Conservation (phyloP, 2,329 filamentous ascomycete species). For the Epichloe coenophiala region DNA sequence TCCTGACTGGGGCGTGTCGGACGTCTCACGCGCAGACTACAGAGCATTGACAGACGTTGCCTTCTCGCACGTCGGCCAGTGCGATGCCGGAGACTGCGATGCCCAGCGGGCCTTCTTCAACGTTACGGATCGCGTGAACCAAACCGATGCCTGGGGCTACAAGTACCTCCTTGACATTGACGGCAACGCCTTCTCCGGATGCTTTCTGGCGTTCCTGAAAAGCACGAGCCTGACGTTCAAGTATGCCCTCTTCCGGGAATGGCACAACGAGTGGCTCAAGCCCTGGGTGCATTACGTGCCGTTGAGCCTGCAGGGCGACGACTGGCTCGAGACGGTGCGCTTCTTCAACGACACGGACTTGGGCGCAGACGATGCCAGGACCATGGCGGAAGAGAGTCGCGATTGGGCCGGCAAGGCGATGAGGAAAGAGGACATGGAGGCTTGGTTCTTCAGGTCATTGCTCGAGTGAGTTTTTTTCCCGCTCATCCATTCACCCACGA, state of each 20-base stretch:
- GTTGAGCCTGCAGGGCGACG: constrained; percentile 65
- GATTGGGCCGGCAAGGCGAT: constrained; percentile 61
- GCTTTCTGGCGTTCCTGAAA: constrained; percentile 83
- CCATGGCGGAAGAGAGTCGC: constrained; percentile 51
- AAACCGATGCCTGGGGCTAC: constrained; percentile 73
- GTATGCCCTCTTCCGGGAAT: constrained; percentile 82
- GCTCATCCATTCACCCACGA: no score
- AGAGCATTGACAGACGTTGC: constrained; percentile 67
- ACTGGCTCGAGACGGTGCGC: constrained; percentile 73
- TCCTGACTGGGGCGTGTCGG: constrained; percentile 45
- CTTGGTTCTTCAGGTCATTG: constrained; percentile 53
- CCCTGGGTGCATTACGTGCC: constrained; percentile 94
- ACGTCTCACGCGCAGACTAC: constrained; percentile 54
- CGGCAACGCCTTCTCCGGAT: constrained; percentile 88
- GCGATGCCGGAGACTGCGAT: constrained; percentile 76
- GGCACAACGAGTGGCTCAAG: constrained; percentile 85
- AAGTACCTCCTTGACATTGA: constrained; percentile 89
- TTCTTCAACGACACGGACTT: constrained; percentile 55
- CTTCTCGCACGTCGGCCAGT: constrained; percentile 86
- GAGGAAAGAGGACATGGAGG: constrained; percentile 58
- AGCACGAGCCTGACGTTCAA: constrained; percentile 80
- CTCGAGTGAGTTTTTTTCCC: constrained; percentile 48
- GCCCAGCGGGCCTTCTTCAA: constrained; percentile 77
- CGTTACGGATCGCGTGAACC: constrained; percentile 54
- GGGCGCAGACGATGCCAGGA: constrained; percentile 45